Conservation (phyloP, 1,284 basidiomycete genomes). For the Boletus sp. region DNA sequence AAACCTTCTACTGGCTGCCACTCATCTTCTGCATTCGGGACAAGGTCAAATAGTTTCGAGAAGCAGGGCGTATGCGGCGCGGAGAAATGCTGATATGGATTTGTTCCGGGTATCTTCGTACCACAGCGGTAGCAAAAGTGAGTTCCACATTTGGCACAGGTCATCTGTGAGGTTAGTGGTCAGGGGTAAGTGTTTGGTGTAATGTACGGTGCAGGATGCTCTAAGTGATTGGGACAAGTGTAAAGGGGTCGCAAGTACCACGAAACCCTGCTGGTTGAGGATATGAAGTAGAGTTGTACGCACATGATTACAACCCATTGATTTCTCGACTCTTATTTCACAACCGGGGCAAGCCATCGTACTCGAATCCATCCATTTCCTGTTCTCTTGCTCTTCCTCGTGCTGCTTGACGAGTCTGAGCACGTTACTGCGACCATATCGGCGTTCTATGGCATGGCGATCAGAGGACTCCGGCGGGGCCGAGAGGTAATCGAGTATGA, state of each 20-base stretch:
- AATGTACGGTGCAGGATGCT: background rate
- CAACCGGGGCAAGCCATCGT: slow-evolving; percentile 74
- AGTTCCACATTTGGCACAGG: slow-evolving; percentile 60
- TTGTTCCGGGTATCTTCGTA: slow-evolving; percentile 41
- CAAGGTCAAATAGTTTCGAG: slow-evolving; percentile 63
- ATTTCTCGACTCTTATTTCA: slow-evolving; percentile 69
- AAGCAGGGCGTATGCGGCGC: slow-evolving; percentile 54
- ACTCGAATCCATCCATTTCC: slow-evolving; percentile 58
- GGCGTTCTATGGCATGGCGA: slow-evolving; percentile 52
- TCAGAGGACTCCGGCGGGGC: slow-evolving; percentile 48
- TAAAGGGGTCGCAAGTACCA: background rate
- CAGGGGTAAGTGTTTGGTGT: background rate
- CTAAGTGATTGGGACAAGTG: background rate
- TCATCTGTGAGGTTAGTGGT: slow-evolving; percentile 52
- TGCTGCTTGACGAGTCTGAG: slow-evolving; percentile 54
- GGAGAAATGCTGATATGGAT: slow-evolving; percentile 74
- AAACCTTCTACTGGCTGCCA: slow-evolving; percentile 56
- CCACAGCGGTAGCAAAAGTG: slow-evolving; percentile 84
- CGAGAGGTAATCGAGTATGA: slow-evolving; percentile 63
- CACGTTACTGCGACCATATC: slow-evolving; percentile 61
- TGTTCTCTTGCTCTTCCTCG: slow-evolving; percentile 66
- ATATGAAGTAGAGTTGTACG: slow-evolving; percentile 25
- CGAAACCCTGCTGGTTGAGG: background rate
- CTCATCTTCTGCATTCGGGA: slow-evolving; percentile 41
- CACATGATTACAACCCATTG: slow-evolving; percentile 74